phyloP scores from a whole-genome alignment of 768 basidiomycete genomes.

The Naematelia encephala region DNA sequence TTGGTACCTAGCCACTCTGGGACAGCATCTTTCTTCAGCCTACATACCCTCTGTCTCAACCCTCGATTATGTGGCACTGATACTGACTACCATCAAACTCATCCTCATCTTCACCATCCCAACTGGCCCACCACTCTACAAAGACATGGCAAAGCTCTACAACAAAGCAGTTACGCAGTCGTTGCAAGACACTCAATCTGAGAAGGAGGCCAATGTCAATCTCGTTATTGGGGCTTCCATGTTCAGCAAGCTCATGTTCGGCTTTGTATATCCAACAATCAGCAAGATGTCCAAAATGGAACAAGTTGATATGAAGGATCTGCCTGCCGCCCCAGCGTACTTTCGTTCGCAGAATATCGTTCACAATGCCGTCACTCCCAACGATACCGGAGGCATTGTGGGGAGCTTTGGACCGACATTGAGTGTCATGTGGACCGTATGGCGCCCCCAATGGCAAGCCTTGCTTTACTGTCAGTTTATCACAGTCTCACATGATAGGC shows the following conservation, averaged over 20 bases:
- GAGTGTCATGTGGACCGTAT: conserved; percentile 21
- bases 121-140: conserved; percentile 15
- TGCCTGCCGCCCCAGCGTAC: conserved; percentile 19
- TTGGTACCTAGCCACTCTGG: conserved; percentile 21
- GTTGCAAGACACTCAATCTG: background rate
- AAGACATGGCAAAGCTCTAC: conserved; percentile 25
- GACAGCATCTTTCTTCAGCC: conserved; percentile 20
- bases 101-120: conserved; percentile 13
- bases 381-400: conserved; percentile 5
- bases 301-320: conserved; percentile 32
- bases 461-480: conserved; percentile 13
- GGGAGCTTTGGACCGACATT: conserved; percentile 8
- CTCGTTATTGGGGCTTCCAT: conserved; percentile 12
- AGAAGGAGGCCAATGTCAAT: conserved; percentile 15
- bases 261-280: conserved; percentile 24
- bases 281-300: conserved; percentile 15
- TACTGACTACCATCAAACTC: conserved; percentile 3
- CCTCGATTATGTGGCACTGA: conserved; percentile 13
- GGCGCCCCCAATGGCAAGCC: conserved; percentile 16
- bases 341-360: conserved; percentile 26
- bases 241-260: conserved; percentile 15
- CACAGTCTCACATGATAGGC: background rate
- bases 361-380: conserved; percentile 12
- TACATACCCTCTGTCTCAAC: background rate
- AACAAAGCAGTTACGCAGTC: conserved; percentile 17